Conservation (phyloP, 345 rosid species). For the Orychophragmus violaceus region DNA sequence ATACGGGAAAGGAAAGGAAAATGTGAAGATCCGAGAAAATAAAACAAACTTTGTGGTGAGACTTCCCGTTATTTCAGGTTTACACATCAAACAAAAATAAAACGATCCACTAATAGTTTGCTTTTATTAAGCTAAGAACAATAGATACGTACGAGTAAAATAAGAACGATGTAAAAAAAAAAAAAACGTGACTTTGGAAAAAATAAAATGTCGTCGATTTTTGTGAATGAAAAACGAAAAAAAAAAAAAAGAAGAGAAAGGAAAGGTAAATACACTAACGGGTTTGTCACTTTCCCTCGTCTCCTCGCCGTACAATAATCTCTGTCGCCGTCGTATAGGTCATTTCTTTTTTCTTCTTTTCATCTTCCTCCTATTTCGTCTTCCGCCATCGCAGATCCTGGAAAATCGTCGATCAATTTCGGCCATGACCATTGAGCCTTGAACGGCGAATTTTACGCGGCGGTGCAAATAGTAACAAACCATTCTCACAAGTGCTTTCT, state of each 20-base stretch:
- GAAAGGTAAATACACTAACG: background rate
- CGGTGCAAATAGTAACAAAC: background rate
- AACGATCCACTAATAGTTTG: too few relatives aligned
- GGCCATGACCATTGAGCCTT: background rate
- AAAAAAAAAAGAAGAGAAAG: background rate
- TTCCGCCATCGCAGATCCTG: background rate
- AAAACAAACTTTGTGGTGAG: slow-evolving; percentile 33
- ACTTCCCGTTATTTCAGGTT: slow-evolving; percentile 30
- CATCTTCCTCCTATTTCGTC: background rate
- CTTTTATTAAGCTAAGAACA: too few relatives aligned
- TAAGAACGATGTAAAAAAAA: too few relatives aligned
- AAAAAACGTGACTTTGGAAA: too few relatives aligned
- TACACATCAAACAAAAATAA: too few relatives aligned
- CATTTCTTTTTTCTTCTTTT: background rate
- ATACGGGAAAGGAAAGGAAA: background rate
- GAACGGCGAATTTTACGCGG: background rate
- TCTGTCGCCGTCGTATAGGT: background rate
- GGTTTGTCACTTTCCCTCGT: background rate
- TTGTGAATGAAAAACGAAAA: too few relatives aligned
- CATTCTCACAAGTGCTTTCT: too few relatives aligned
- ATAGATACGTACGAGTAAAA: too few relatives aligned
- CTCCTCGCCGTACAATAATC: background rate
- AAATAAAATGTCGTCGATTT: too few relatives aligned
- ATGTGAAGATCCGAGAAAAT: slow-evolving; percentile 33
- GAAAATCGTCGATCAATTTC: background rate